Evolutionary conservation across 164 flowering plant genomes (phyloP).

Genomic region (Macadamia integrifolia): DNA sequence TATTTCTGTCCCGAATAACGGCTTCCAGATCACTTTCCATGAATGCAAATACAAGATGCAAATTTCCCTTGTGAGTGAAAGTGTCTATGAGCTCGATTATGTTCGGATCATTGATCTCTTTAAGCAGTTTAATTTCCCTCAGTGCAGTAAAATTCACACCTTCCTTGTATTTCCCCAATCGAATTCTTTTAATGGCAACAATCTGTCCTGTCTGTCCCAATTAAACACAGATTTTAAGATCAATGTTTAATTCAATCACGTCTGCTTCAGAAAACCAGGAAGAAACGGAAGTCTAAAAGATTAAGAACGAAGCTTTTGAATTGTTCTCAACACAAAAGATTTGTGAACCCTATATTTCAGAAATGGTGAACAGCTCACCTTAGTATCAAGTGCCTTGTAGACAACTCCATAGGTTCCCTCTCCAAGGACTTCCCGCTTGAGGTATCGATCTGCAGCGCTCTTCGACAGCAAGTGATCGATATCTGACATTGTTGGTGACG

Average conservation of each 20-base stretch:
- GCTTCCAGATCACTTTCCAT: slow-evolving; percentile 99
- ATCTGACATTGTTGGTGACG: slow-evolving; percentile 33
- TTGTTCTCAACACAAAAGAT: neutral
- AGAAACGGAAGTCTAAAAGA: neutral
- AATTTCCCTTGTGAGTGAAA: slow-evolving; percentile 87
- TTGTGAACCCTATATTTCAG: slow-evolving; percentile 9
- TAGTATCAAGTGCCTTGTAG: slow-evolving; percentile 85
- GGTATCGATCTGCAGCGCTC: slow-evolving; percentile 76
- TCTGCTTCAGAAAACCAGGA: neutral
- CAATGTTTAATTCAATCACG: neutral
- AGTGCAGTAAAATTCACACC: slow-evolving; percentile 95
- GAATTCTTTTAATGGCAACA: slow-evolving; percentile 94
- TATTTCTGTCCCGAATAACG: slow-evolving; percentile 86
- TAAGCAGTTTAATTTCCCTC: slow-evolving; percentile 87
- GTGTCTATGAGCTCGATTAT: slow-evolving; percentile 92
- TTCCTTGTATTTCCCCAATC: slow-evolving; percentile 87
- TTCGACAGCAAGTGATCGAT: slow-evolving; percentile 33
- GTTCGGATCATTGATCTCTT: slow-evolving; percentile 87
- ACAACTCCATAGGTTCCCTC: slow-evolving; percentile 98
- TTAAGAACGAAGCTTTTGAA: neutral
- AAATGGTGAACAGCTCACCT: slow-evolving; percentile 30
- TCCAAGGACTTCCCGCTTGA: slow-evolving; percentile 83
- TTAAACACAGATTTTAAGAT: slow-evolving; percentile 1
- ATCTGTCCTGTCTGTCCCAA: slow-evolving; percentile 64
- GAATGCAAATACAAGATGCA: slow-evolving; percentile 95